A percentile compares a stretch with the other conserved stretches of the same genome.
phyloP scores from a whole-genome alignment of 306 rosid species.

The Canavalia ensiformis region DNA sequence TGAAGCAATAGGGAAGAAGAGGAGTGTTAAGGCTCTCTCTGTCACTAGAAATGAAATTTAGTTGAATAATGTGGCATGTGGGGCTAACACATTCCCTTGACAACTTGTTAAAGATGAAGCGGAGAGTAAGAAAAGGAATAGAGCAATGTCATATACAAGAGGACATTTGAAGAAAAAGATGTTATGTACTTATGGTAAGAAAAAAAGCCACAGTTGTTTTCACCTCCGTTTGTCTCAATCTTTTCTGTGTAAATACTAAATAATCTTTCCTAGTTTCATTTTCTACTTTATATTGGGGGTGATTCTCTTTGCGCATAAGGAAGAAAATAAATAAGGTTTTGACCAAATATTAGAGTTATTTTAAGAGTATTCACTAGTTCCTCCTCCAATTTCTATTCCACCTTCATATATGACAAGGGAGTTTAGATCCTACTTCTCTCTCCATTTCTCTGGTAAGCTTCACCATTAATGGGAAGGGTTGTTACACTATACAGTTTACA shows the following conservation, averaged over 20 bases:
- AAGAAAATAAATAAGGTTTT: neutral
- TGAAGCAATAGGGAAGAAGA: constrained; percentile 36
- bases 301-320: constrained; percentile 48
- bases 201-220: neutral
- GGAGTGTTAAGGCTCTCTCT: constrained; percentile 26
- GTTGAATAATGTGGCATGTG: constrained; percentile 54
- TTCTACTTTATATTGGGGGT: constrained; percentile 3
- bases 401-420: neutral
- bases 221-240: neutral
- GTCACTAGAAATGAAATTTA: constrained; percentile 41
- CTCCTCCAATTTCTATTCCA: neutral
- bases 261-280: neutral
- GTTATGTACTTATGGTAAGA: neutral
- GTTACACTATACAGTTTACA: too few relatives aligned
- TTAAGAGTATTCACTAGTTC: too few relatives aligned
- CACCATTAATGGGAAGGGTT: constrained; percentile 47
- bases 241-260: neutral
- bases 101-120: constrained; percentile 57
- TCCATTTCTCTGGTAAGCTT: constrained; percentile 23
- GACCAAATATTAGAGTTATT: neutral
- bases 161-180: neutral
- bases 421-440: constrained; percentile 38
- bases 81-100: constrained; percentile 58
- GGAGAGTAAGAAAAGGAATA: constrained; percentile 33
- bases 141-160: constrained; percentile 7